Base-by-base conservation (phyloP, 108 stramenopile species). In the Skeletonema tropicum region DNA sequence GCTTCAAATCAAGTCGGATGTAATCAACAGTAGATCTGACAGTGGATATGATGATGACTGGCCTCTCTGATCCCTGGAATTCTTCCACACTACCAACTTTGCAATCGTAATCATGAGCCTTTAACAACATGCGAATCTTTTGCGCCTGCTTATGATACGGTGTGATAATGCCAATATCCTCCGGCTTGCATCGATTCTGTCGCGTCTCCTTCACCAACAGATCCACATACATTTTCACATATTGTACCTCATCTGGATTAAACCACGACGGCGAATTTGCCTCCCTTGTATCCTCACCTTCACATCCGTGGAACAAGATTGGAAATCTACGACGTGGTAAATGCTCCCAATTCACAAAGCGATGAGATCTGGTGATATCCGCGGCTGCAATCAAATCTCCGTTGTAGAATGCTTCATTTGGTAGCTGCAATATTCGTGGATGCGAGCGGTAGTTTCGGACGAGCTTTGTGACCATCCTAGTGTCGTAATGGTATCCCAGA, bases 61-160 rank as follows among this genome's bases (percentile, higher is more conserved):
- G 81, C 15, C 87, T 75, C 57, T 96, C 95, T 46, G 88, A 89
- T 29, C 95, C 95, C 65, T 96, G 95, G 65, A 96, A 96, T 48
- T 88, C 87, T 58, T 96, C 95, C 32, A 93, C 92, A 55, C 83
- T 84, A 8, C 92, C 94, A 26, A 96, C 93, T 60, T 96, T 96
- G 76, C 92, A 63, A 39, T 72, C 82, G 12, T 74, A 17, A 63
- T 66, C 36, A 42, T 85, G 69, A 0, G 42, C 46, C 19, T 75
- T 48, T 45, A 90, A 61, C 0, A 76, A 60, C 45, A 73, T 39
- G 12, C 86, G 81, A 35, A 90, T 88, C 83, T 88, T 90, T 79
- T 88, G 87, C 13, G 79, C 86, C 58, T 88, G 90, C 31, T 79
- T 76, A 11, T 82, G 74, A 57, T 91, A 91, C 6, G 90, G 90